Conservation (phyloP, 1,139 yeast species). For the Taphrina deformans region DNA sequence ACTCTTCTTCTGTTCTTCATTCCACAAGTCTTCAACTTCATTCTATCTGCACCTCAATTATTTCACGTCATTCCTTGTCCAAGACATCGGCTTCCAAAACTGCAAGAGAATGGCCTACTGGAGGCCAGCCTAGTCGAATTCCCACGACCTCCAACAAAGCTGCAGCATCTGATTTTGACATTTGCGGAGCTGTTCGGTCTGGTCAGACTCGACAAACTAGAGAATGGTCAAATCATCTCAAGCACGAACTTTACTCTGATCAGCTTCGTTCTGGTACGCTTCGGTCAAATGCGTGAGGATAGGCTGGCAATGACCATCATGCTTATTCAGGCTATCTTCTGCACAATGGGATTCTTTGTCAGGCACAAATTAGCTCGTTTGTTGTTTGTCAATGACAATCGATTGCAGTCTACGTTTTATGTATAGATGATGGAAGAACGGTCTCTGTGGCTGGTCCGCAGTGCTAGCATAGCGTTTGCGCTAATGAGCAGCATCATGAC, state of each 20-base stretch:
- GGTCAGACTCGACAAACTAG: conserved; percentile 52
- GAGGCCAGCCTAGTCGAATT: conserved; percentile 67
- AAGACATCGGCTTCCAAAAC: conserved; percentile 84
- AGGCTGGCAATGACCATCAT: conserved; percentile 62
- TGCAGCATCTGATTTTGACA: conserved; percentile 44
- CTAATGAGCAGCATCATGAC: not conserved
- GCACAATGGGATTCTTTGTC: conserved; percentile 63
- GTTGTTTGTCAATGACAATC: conserved; percentile 84
- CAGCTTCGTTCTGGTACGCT: conserved; percentile 75
- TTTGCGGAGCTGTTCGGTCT: conserved; percentile 53
- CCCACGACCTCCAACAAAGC: conserved; percentile 42
- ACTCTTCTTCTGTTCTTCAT: conserved; percentile 79
- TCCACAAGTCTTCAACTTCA: conserved; percentile 86
- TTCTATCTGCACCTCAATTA: conserved; percentile 87
- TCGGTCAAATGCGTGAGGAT: conserved; percentile 89
- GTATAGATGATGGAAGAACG: not conserved
- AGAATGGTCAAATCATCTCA: conserved; percentile 47
- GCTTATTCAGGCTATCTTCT: conserved; percentile 62
- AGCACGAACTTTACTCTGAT: conserved; percentile 85
- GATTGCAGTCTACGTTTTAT: conserved; percentile 18
- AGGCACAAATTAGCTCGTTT: conserved; percentile 86
- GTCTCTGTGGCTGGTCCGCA: not conserved
- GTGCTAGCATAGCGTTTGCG: not conserved
- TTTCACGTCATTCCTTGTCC: conserved; percentile 89
- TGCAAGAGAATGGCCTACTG: conserved; percentile 65